phyloP scores from a whole-genome alignment of 169 alveolate species.

The Plasmodium fragile region DNA sequence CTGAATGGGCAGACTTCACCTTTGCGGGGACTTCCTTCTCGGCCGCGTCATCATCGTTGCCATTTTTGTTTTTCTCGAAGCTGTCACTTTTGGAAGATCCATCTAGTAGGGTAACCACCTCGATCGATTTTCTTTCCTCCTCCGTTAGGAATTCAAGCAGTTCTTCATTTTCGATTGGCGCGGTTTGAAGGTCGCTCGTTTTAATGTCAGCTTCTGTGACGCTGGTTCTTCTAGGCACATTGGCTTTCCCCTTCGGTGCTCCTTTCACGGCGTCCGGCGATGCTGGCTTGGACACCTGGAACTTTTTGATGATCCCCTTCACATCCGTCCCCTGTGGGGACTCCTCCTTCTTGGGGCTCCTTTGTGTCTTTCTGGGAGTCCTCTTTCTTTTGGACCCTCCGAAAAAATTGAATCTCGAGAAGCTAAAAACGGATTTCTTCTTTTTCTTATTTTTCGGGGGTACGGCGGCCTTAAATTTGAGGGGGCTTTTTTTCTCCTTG shows the following conservation, averaged over 20 bases:
- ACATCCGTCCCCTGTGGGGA: not conserved
- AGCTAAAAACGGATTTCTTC: constrained; percentile 14
- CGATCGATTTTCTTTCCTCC: not conserved
- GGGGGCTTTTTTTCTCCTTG: not conserved
- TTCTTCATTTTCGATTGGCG: not conserved
- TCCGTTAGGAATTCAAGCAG: not conserved
- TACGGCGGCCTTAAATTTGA: not conserved
- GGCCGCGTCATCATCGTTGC: not conserved
- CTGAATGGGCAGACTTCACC: not conserved
- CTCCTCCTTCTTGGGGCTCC: not conserved
- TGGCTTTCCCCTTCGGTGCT: not conserved
- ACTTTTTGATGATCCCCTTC: not conserved
- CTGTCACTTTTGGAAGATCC: not conserved
- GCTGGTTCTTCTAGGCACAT: not conserved
- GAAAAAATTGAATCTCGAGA: constrained; percentile 16
- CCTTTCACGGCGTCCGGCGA: not conserved
- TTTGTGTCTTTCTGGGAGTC: not conserved
- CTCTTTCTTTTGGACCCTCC: not conserved
- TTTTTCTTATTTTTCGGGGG: not conserved
- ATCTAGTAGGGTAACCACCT: not conserved
- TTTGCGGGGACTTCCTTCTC: not conserved
- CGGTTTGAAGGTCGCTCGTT: not conserved
- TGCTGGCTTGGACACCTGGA: not conserved
- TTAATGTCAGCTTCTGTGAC: not conserved
- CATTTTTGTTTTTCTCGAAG: not conserved